Conservation (phyloP, 805 yeast genomes). For the Ogataea allantospora region DNA sequence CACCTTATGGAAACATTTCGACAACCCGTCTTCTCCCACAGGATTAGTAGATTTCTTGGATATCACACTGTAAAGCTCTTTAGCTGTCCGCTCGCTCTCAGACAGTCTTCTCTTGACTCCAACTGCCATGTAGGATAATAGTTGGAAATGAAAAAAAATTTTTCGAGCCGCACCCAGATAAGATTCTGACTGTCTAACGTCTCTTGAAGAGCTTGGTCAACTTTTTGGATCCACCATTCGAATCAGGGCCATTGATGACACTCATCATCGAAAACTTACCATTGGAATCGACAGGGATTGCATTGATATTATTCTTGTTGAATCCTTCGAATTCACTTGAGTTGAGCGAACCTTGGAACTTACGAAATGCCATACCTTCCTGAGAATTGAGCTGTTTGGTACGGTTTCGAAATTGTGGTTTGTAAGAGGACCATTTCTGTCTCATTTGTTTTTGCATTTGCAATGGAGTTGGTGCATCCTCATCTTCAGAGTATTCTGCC, state of each 20-base stretch:
- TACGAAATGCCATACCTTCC: constrained; percentile 37
- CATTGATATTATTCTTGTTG: constrained; percentile 14
- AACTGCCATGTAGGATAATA: constrained; percentile 6
- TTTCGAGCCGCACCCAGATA: constrained; percentile 13
- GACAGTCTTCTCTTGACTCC: constrained; percentile 11
- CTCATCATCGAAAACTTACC: constrained; percentile 36
- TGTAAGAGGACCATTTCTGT: constrained; percentile 35
- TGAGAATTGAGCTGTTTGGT: constrained; percentile 33
- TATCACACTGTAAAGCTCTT: constrained; percentile 11
- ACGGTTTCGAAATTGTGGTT: constrained; percentile 32
- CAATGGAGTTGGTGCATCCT: constrained; percentile 51
- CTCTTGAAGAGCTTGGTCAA: constrained; percentile 31
- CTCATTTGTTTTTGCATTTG: constrained; percentile 35
- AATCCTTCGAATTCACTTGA: constrained; percentile 26
- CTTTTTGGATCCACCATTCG: constrained; percentile 16
- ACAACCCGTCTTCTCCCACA: constrained; percentile 39
- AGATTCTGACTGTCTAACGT: constrained; percentile 14
- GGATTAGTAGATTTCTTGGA: constrained; percentile 19
- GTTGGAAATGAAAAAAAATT: constrained; percentile 7
- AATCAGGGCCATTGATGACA: constrained; percentile 17
- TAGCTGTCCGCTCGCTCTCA: constrained; percentile 10
- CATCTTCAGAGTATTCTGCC: constrained; percentile 48
- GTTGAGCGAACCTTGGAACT: constrained; percentile 18
- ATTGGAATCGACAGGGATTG: constrained; percentile 24
- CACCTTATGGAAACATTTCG: constrained; percentile 68